phyloP scores from a whole-genome alignment of 441 rosid genomes.

The Macaranga tanarius region DNA sequence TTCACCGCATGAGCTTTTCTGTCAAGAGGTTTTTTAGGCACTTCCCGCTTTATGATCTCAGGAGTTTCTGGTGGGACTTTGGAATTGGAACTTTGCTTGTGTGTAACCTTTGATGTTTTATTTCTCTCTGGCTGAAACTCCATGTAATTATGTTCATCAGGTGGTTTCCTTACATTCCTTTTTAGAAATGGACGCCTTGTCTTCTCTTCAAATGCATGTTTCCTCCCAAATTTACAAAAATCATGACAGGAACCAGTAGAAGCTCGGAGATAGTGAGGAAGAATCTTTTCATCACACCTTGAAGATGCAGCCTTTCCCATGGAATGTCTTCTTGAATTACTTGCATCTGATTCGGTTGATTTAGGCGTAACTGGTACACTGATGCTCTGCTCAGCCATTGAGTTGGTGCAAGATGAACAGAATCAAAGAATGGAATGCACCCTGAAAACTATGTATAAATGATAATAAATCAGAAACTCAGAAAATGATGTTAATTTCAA shows the following conservation, averaged over 20 bases:
- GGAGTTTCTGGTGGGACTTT: conserved; percentile 21
- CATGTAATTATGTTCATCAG: conserved; percentile 26
- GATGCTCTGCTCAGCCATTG: conserved; percentile 55
- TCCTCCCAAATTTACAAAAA: conserved; percentile 68
- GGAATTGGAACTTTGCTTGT: conserved; percentile 26
- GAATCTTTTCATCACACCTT: conserved; percentile 33
- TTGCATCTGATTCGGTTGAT: conserved; percentile 30
- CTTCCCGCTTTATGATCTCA: conserved; percentile 32
- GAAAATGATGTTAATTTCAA: background rate
- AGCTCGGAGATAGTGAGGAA: conserved; percentile 69
- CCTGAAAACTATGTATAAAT: conserved; percentile 21
- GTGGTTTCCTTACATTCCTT: conserved; percentile 36
- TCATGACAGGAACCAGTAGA: conserved; percentile 84
- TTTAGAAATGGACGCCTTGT: conserved; percentile 35
- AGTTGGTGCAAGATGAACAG: conserved; percentile 22
- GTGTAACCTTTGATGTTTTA: conserved; percentile 28
- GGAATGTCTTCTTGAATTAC: conserved; percentile 45
- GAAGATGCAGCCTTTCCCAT: conserved; percentile 37
- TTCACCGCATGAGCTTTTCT: conserved; percentile 20
- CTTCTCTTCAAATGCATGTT: conserved; percentile 45
- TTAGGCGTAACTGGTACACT: conserved; percentile 37
- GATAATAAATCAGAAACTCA: background rate
- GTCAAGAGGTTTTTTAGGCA: conserved; percentile 19
- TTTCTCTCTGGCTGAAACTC: conserved; percentile 33
- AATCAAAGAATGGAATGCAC: conserved; percentile 16